Conservation (phyloP, 108 stramenopile genomes). For the Mayamaea pseudoterrestris region DNA sequence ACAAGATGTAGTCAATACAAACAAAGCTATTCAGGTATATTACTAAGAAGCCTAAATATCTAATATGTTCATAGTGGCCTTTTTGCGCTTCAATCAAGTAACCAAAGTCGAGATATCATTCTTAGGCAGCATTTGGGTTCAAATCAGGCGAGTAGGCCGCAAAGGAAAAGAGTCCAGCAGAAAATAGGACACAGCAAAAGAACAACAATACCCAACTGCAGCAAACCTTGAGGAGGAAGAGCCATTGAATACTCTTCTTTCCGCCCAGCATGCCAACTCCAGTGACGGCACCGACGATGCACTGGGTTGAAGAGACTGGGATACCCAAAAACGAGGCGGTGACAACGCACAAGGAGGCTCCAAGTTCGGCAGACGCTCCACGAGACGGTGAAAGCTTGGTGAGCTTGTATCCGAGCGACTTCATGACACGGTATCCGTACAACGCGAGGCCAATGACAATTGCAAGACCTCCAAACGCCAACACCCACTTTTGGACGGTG, state of each 20-base stretch:
- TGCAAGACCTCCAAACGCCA: constrained; percentile 42
- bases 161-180: constrained; percentile 41
- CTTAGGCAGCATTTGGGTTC: no score
- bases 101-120: no score
- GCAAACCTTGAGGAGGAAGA: constrained; percentile 16
- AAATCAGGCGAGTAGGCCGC: no score
- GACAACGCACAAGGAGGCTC: constrained; percentile 39
- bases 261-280: constrained; percentile 46
- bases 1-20: no score
- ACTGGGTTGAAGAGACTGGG: constrained; percentile 59
- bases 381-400: constrained; percentile 28
- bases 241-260: constrained; percentile 25
- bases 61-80: no score
- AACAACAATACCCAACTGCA: constrained; percentile 39
- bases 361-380: constrained; percentile 44
- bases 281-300: constrained; percentile 46
- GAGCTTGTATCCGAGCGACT: constrained; percentile 4
- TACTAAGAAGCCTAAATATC: no score
- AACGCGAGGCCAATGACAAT: constrained; percentile 40
- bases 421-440: constrained; percentile 10
- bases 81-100: no score
- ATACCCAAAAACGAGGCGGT: constrained; percentile 46
- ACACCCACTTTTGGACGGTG: constrained; percentile 34
- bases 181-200: constrained; percentile 17
- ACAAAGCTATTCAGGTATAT: no score